Base-by-base conservation (phyloP, 2,329 filamentous ascomycete species). In the Diaporthe destruens region DNA sequence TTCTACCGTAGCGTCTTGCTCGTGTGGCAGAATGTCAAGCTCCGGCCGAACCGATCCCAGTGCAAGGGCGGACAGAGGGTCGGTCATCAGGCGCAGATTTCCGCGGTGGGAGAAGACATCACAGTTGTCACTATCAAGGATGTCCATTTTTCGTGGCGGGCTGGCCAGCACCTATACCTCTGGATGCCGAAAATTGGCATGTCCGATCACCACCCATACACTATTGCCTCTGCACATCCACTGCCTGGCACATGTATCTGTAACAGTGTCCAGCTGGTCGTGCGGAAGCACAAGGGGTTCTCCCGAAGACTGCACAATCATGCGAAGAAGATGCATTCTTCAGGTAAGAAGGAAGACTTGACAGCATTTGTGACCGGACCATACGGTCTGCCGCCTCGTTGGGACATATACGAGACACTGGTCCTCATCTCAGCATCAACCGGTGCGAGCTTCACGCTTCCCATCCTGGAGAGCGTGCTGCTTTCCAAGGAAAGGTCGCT, bases 401-500 rank as follows among this genome's bases (percentile, higher is more conserved):
- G 88, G 87, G 84, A 90, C 61, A 82, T 87, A 0, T 91, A 87
- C 77, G 89, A 91, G 79, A 89, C 88, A 0, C 79, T 91, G 55
- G 81, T 91, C 6, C 82, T 91, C 4, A 87, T 91, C 54, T 89
- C 88, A 0, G 89, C 89, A 0, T 91, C 89, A 0, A 91, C 89
- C 0, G 89, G 89, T n/a, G 87, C 89, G 1, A 91, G 89, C 4
- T 91, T 89, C 71, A 89, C 87, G 1, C 79, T 91, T 7, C 89
- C 89, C 0, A 88, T 91, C 3, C 81, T 91, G 0, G 89, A 91
- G 75, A 86, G 84, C 74, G 81, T 89, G 2, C 82, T 89, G 1
- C 82, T 83, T 42, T 78, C 81, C 0, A 80, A 80, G 12, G 32
- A 66, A 5, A 75, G 72, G 1, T 80, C 80, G 2, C 84, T 83